Conservation (phyloP, 164 flowering plant genomes). For the Tinospora cordifolia region DNA sequence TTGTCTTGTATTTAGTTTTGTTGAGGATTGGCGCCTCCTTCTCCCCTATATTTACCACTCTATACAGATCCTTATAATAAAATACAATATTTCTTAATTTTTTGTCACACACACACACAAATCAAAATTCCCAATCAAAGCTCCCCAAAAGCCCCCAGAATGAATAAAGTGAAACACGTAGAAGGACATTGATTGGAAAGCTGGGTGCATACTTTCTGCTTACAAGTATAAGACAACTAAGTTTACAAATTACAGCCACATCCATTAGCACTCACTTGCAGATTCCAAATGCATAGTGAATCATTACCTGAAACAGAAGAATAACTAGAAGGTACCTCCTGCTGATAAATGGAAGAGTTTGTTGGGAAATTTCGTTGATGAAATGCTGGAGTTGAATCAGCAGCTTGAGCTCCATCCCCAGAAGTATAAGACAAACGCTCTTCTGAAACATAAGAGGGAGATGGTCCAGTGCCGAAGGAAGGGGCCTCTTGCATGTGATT, state of each 20-base stretch:
- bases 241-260: not conserved
- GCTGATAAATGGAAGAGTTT: slow-evolving; percentile 68
- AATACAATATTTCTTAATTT: too few species aligned
- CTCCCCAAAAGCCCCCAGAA: not conserved
- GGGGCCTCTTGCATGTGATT: slow-evolving; percentile 33
- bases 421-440: slow-evolving; percentile 25
- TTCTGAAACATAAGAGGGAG: slow-evolving; percentile 40
- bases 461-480: slow-evolving; percentile 30
- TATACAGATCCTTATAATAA: too few species aligned
- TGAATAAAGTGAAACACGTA: not conserved
- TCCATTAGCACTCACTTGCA: slow-evolving; percentile 36
- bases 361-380: slow-evolving; percentile 36
- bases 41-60: too few species aligned
- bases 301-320: slow-evolving; percentile 95
- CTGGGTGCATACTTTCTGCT: not conserved
- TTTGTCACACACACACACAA: too few species aligned
- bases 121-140: not conserved
- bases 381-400: slow-evolving; percentile 32
- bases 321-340: slow-evolving; percentile 99
- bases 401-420: slow-evolving; percentile 43
- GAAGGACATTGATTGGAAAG: not conserved
- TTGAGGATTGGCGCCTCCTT: too few species aligned
- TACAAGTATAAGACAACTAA: not conserved
- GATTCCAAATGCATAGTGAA: slow-evolving; percentile 35
- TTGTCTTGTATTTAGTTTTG: too few species aligned